A percentile compares a stretch with the other conserved stretches of the same genome.
Evolutionary conservation across 257 asterid species (phyloP).

Genomic region (Solanum megistacrolobum): DNA sequence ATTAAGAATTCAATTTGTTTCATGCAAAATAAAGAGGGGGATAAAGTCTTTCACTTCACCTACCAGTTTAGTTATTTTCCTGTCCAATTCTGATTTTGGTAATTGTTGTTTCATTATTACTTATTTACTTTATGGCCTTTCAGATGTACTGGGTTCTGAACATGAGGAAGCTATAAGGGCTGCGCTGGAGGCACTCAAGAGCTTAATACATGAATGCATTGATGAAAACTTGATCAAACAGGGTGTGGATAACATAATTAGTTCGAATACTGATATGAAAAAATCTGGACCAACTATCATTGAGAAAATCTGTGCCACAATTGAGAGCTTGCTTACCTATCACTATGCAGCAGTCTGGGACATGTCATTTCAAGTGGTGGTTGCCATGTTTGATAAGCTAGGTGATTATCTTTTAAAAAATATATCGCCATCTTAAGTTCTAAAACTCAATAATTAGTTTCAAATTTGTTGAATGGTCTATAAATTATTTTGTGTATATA

Average conservation of each 20-base stretch:
- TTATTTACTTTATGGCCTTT: constrained; percentile 4
- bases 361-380: constrained; percentile 71
- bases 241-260: constrained; percentile 49
- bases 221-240: constrained; percentile 66
- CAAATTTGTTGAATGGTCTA: background rate
- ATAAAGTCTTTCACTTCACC: background rate
- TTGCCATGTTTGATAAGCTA: constrained; percentile 74
- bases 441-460: background rate
- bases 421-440: background rate
- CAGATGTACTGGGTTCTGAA: constrained; percentile 77
- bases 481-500: background rate
- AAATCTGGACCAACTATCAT: constrained; percentile 64
- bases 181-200: constrained; percentile 62
- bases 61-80: background rate
- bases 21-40: background rate
- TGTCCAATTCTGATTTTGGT: background rate
- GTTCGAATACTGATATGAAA: constrained; percentile 33
- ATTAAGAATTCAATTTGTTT: background rate
- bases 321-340: constrained; percentile 76
- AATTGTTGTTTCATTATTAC: background rate
- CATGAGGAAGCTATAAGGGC: constrained; percentile 83
- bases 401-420: constrained; percentile 29
- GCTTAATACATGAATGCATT: constrained; percentile 60
- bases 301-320: constrained; percentile 68
- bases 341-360: constrained; percentile 75